Evolutionary conservation across 2,329 filamentous ascomycete species (phyloP), one percentile per base, ranked within the genome.

Genomic region (Colletotrichum gigasporum): DNA sequence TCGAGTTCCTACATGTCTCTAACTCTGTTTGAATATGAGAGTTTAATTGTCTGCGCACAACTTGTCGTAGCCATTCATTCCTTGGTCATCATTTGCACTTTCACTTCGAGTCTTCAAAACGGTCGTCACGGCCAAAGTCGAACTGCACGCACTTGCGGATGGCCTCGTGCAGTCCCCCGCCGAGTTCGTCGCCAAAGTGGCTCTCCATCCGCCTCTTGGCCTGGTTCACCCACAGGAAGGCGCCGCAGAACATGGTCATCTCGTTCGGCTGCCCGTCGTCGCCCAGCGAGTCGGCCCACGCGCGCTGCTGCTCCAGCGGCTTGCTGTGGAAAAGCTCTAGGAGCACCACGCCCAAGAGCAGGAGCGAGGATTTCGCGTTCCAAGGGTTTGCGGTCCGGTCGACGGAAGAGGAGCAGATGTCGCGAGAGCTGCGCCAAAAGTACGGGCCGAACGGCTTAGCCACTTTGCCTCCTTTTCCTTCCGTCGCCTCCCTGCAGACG

Each of bases 221-320:
- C 5, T 22, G 45, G 5, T 8, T 34, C 3, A 35, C 20, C 51
- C 59, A 63, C 3, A 51, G 44, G 1, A 28, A 63, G 1, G 53
- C 53, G 2, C 14, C n/a, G 3, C 34, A 50, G 34, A 62, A 20
- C 34, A 11, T 34, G 4, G 58, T 62, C 3, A 9, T 48, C 12
- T 62, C 58, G 26, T 56, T 56, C 4, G 51, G 58, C 5, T 6
- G 8, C 11, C 51, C 34, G 26, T 42, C 18, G 2, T 42, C 45
- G 9, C 18, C 50, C 5, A 62, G 58, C 9, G 47, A 45, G 10
- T 62, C 58, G 24, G 32, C 14, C 58, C 58, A 62, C 12, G n/a
- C 39, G 0, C 45, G 51, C 18, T 63, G 52, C 35, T 59, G 59
- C 39, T 69, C 65, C 5, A 69, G 58, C 10, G 61, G 41, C 9